These are phyloP conservation scores for Nemania serpens DNA, from an alignment of 2,329 filamentous ascomycete species.

Conservation along the genomic window DNA sequence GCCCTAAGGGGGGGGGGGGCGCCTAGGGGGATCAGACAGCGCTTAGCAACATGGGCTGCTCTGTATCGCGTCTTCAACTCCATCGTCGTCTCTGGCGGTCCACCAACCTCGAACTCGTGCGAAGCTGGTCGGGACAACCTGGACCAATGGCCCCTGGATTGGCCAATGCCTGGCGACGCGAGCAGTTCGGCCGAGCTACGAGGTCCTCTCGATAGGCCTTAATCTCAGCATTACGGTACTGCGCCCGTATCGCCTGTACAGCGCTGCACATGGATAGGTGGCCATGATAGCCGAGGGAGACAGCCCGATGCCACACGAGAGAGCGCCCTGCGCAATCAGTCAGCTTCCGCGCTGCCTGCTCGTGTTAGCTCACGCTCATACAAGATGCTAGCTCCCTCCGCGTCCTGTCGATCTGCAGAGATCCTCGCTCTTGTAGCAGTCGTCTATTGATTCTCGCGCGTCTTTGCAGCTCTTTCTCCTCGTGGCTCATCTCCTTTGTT, in stretches of 20 bases:
- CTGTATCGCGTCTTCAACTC: neutral
- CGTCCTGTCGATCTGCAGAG: constrained; percentile 26
- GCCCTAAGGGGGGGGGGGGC: too few relatives aligned
- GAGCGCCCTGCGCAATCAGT: constrained; percentile 14
- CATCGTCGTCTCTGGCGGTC: neutral
- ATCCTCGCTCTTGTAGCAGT: constrained; percentile 28
- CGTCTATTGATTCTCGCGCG: constrained; percentile 5
- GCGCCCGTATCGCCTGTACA: neutral
- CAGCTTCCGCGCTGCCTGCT: neutral
- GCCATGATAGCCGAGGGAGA: too few relatives aligned
- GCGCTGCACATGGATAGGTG: neutral
- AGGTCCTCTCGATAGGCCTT: constrained; percentile 35
- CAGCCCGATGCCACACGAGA: too few relatives aligned
- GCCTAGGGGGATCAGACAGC: constrained; percentile 22
- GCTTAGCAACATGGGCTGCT: constrained; percentile 30
- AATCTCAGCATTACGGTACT: constrained; percentile 19
- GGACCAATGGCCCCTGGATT: constrained; percentile 30
- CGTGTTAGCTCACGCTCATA: constrained; percentile 23
- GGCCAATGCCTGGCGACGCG: constrained; percentile 16
- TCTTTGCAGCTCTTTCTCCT: constrained; percentile 22
- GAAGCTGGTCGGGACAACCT: constrained; percentile 3
- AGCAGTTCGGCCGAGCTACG: constrained; percentile 22
- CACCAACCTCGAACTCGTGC: neutral
- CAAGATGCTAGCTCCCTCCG: constrained; percentile 32
- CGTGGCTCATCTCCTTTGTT: constrained; percentile 22